Conservation (phyloP, 2,329 filamentous ascomycete species). For the Ophiosphaerella korrae region DNA sequence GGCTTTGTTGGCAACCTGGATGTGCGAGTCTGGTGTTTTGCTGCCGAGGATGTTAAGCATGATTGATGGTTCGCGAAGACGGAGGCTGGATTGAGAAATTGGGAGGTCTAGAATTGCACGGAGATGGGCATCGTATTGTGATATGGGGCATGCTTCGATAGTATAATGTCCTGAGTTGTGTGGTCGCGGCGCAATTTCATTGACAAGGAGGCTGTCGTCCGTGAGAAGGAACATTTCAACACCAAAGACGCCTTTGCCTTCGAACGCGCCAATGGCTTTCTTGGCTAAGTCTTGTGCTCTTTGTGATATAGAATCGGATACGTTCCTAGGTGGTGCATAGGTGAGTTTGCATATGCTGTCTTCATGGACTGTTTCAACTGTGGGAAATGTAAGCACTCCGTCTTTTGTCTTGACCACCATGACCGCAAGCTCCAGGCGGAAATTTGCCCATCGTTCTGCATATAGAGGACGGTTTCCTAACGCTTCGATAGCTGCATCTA, state of each 20-base stretch:
- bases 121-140: constrained; percentile 91
- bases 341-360: constrained; percentile 94
- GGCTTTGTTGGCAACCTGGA: constrained; percentile 61
- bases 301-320: constrained; percentile 64
- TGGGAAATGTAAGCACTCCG: constrained; percentile 75
- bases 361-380: constrained; percentile 93
- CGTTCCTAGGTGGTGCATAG: constrained; percentile 79
- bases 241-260: constrained; percentile 91
- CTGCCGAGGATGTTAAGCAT: constrained; percentile 85
- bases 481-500: constrained; percentile 69
- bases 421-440: constrained; percentile 85
- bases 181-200: constrained; percentile 81
- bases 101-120: constrained; percentile 78
- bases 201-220: constrained; percentile 74
- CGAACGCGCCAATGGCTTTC: constrained; percentile 77
- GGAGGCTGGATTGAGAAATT: constrained; percentile 56
- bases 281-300: constrained; percentile 77
- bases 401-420: constrained; percentile 94
- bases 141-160: constrained; percentile 87
- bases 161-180: constrained; percentile 97
- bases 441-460: constrained; percentile 87
- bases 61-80: constrained; percentile 66
- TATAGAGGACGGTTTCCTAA: constrained; percentile 74
- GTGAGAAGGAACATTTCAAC: constrained; percentile 92
- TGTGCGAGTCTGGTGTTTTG: constrained; percentile 66